Conservation (phyloP, 768 basidiomycete species). For the Lactifluus rugatus region DNA sequence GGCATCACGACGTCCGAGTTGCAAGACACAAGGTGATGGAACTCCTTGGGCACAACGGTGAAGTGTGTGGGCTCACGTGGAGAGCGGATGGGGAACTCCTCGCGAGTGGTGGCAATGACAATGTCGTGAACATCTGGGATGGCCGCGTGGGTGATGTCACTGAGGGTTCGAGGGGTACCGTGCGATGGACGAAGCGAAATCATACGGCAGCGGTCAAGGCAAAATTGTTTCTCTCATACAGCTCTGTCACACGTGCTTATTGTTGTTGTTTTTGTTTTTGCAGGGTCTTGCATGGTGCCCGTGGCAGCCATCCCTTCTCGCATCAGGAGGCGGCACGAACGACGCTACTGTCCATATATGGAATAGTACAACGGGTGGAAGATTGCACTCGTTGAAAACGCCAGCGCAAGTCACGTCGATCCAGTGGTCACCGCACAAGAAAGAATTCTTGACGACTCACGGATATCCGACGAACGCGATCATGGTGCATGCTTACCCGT, state of each 20-base stretch:
- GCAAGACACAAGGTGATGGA: slow-evolving; percentile 65
- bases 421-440: slow-evolving; percentile 76
- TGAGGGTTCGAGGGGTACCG: slow-evolving; percentile 43
- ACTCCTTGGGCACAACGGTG: slow-evolving; percentile 84
- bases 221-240: not conserved
- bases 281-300: slow-evolving; percentile 96
- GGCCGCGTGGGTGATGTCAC: slow-evolving; percentile 40
- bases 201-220: slow-evolving; percentile 84
- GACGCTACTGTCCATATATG: slow-evolving; percentile 87
- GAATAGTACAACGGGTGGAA: slow-evolving; percentile 88
- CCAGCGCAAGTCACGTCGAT: slow-evolving; percentile 89
- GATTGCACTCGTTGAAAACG: slow-evolving; percentile 77
- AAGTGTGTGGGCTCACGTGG: slow-evolving; percentile 84
- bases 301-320: slow-evolving; percentile 49
- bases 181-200: slow-evolving; percentile 87
- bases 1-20: slow-evolving; percentile 91
- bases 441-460: slow-evolving; percentile 88
- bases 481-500: slow-evolving; percentile 80
- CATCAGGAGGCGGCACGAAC: slow-evolving; percentile 52
- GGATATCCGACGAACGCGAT: slow-evolving; percentile 86
- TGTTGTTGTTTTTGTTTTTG: not conserved
- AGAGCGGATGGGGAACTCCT: slow-evolving; percentile 74
- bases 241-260: not conserved
- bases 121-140: slow-evolving; percentile 98
- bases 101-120: slow-evolving; percentile 96